Conservation (phyloP, 139 green algal species). For the Spirogloea muscicola region DNA sequence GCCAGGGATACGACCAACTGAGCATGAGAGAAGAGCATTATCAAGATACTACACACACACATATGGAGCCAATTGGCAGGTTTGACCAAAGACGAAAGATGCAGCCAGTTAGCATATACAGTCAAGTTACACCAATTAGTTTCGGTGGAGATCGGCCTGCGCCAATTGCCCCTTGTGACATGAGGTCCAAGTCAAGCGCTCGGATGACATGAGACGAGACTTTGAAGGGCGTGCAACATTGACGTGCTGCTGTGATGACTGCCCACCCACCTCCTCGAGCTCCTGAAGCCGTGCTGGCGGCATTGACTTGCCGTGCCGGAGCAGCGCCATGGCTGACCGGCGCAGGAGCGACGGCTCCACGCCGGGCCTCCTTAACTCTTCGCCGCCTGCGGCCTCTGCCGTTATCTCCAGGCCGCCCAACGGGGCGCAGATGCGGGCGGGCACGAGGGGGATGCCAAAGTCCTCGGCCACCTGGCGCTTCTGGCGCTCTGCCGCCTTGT, state of each 20-base stretch:
- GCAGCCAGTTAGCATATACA: background rate
- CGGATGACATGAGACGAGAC: background rate
- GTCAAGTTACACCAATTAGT: background rate
- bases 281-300: conserved; percentile 21
- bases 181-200: background rate
- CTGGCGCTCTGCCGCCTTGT: conserved; percentile 27
- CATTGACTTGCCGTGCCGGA: conserved; percentile 27
- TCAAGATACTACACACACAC: too few species aligned
- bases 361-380: background rate
- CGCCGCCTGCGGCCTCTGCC: background rate
- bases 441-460: conserved; percentile 27
- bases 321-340: conserved; percentile 20
- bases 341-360: conserved; percentile 10
- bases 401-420: background rate
- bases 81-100: background rate
- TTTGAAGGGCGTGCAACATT: background rate
- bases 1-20: too few species aligned
- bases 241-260: background rate
- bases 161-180: background rate
- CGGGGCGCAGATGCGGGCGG: background rate
- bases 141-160: background rate
- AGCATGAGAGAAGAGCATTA: too few species aligned
- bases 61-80: too few species aligned
- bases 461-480: conserved; percentile 26
- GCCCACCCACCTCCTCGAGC: conserved; percentile 1